Conservation (phyloP, 2,329 filamentous ascomycete genomes). For the Epichloe baconii region DNA sequence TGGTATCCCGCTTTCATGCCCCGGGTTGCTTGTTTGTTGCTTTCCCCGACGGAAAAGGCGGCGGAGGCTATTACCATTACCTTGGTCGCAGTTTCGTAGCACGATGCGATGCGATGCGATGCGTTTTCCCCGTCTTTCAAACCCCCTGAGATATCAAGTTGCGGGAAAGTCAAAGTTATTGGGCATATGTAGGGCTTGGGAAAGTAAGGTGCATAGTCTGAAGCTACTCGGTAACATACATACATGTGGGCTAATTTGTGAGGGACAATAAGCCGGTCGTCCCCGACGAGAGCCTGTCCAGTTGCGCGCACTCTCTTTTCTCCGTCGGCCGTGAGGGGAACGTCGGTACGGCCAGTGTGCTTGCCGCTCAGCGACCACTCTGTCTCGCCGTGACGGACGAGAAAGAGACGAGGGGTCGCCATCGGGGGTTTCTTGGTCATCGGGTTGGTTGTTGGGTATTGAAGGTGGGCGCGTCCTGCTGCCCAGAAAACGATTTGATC, state of each 20-base stretch:
- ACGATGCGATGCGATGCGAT: too few species aligned
- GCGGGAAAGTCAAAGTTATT: background rate
- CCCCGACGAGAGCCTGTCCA: constrained; percentile 69
- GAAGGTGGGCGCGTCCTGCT: background rate
- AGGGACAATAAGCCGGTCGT: constrained; percentile 74
- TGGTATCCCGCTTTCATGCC: background rate
- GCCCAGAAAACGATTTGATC: too few species aligned
- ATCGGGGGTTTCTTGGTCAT: constrained; percentile 5
- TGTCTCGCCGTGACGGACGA: constrained; percentile 84
- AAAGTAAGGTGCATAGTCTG: background rate
- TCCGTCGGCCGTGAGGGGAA: constrained; percentile 70
- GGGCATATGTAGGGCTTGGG: too few species aligned
- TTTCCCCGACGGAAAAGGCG: too few species aligned
- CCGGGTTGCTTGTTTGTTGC: background rate
- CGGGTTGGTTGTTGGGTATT: background rate
- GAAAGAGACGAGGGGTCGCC: constrained; percentile 59
- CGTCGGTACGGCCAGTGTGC: constrained; percentile 77
- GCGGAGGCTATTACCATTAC: background rate
- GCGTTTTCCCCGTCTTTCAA: background rate
- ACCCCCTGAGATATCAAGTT: background rate
- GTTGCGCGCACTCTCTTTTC: constrained; percentile 66
- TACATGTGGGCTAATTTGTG: constrained; percentile 73
- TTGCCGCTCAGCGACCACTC: constrained; percentile 84
- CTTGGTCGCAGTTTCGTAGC: background rate
- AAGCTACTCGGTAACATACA: constrained; percentile 25